These are phyloP conservation scores for Lasiodiplodia theobromae DNA, from an alignment of 2,329 filamentous ascomycete species.

Conservation along the genomic window DNA sequence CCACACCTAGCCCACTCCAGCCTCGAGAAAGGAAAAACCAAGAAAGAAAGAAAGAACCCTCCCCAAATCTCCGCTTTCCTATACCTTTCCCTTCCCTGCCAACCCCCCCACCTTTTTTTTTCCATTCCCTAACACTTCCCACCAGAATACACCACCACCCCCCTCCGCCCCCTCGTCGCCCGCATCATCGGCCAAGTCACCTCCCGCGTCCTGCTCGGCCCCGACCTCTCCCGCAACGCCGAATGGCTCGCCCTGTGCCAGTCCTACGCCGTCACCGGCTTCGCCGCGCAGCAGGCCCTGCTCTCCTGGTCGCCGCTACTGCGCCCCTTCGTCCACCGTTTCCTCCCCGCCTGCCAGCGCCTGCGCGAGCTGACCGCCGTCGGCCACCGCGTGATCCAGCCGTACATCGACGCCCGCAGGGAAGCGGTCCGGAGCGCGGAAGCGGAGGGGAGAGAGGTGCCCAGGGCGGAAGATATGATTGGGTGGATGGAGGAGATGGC, in stretches of 20 bases:
- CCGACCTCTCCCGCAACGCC: conserved; percentile 40
- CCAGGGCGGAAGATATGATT: not conserved
- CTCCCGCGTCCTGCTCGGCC: conserved; percentile 62
- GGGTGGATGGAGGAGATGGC: conserved; percentile 19
- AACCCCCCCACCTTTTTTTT: too few relatives aligned
- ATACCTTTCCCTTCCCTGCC: too few relatives aligned
- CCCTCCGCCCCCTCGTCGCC: conserved; percentile 42
- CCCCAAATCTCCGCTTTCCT: too few relatives aligned
- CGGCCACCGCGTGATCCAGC: not conserved
- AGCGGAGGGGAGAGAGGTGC: not conserved
- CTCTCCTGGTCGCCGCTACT: conserved; percentile 45
- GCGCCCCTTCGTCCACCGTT: conserved; percentile 36
- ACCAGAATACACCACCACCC: conserved; percentile 24
- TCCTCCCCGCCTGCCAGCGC: not conserved
- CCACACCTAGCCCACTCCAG: not conserved
- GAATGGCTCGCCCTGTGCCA: not conserved
- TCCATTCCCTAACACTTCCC: not conserved
- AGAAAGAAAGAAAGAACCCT: too few relatives aligned
- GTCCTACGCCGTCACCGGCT: conserved; percentile 46
- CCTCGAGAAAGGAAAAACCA: too few relatives aligned
- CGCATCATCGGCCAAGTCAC: conserved; percentile 62
- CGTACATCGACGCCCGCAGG: not conserved
- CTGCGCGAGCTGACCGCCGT: not conserved
- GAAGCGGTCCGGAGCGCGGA: not conserved
- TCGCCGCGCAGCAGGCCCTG: conserved; percentile 40